Evolutionary conservation across 306 rosid species (phyloP).

Genomic region (Pterocarpus santalinus): DNA sequence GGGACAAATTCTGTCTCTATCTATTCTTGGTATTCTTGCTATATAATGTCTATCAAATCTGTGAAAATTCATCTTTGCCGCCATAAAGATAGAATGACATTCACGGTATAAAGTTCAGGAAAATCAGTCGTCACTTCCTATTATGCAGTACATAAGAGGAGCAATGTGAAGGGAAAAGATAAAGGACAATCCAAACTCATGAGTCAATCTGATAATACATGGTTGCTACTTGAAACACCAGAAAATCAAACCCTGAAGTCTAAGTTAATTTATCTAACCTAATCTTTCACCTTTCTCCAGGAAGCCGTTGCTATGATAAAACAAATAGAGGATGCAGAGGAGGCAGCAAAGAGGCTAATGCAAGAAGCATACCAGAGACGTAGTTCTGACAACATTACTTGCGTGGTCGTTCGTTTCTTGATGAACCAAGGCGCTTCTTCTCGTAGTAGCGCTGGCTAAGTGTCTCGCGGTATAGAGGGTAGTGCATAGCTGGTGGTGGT

Average conservation of each 20-base stretch:
- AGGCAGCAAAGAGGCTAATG: constrained; percentile 92
- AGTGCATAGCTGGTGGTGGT: background rate
- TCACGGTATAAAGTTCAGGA: background rate
- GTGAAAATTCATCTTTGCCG: background rate
- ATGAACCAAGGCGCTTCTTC: constrained; percentile 71
- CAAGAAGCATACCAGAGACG: constrained; percentile 96
- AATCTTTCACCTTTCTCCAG: constrained; percentile 46
- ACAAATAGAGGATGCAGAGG: constrained; percentile 88
- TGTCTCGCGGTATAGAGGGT: constrained; percentile 30
- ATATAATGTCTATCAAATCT: background rate
- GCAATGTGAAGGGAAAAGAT: background rate
- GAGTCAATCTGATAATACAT: constrained; percentile 11
- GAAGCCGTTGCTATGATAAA: constrained; percentile 93
- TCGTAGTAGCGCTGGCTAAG: constrained; percentile 57
- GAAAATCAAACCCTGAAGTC: background rate
- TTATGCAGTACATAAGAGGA: background rate
- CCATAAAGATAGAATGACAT: background rate
- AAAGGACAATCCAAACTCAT: constrained; percentile 3
- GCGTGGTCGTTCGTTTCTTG: constrained; percentile 94
- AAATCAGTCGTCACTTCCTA: background rate
- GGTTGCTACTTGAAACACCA: background rate
- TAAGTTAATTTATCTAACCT: background rate
- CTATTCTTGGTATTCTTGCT: background rate
- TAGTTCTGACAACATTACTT: constrained; percentile 92
- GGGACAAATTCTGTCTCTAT: background rate